Evolutionary conservation across 345 rosid genomes (phyloP), one percentile per base, ranked within the genome.

Genomic region (Eucalyptus pauciflora): DNA sequence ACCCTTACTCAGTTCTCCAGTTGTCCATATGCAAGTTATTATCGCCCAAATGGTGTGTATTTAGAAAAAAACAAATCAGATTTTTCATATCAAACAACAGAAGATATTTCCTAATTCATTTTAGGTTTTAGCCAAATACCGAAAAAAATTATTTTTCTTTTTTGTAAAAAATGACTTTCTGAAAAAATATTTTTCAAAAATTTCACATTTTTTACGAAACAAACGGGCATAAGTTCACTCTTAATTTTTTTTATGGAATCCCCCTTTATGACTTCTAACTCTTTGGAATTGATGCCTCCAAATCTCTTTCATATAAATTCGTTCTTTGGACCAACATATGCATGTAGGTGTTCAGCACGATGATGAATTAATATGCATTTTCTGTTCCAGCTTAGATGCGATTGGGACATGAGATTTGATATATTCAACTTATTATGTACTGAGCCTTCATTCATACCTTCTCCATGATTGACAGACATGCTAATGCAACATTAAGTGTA

Each of bases 71-170:
- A 9, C 2, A 60, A 60, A 60, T 60, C 31, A 25, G 33, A 27
- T 27, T 13, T 13, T 60, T 60, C 31, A 60, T 60, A 27, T 60
- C 4, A 27, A 60, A 60, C 6, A 27, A 12, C 15, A 12, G 1
- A 60, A 27, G 31, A 60, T 7, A 60, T 60, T 27, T 60, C n/a
- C 15, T 13, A 60, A 27, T 60, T 60, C 31, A 60, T 6, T 27
- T 60, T 60, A 60, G 8, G 31, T 60, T 60, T 5, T 1, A 4
- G 1, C 4, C 2, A 13, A 60, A 60, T 13, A 60, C 33, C 0
- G 15, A 4, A 13, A 60, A 60, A 60, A 25, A 11, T 11, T 60
- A 11, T 2, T 60, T 5, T 60, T 25, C n/a, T 5, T 60, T 27
- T 60, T 60, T 0, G 4, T 60, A 27, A 60, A 58, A 60, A 56